phyloP scores from a whole-genome alignment of 805 yeast species.

The Wickerhamiella dianesei region DNA sequence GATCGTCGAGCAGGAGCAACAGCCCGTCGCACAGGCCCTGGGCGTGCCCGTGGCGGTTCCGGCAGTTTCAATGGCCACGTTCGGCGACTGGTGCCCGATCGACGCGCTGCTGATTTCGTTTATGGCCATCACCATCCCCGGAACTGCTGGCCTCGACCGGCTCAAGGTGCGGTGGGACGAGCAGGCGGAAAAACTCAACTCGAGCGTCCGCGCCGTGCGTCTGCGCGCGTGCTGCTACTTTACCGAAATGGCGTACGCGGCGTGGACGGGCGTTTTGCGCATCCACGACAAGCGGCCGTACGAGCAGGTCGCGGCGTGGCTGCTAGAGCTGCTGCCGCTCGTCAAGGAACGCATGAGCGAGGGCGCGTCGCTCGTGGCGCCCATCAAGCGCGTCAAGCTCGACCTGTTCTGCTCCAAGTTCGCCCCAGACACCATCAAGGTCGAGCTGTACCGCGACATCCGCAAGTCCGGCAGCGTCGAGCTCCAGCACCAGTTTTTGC shows the following conservation, averaged over 20 bases:
- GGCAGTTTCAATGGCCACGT: no score
- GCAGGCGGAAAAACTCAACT: not conserved
- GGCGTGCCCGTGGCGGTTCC: no score
- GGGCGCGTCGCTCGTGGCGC: not conserved
- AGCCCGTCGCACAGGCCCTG: no score
- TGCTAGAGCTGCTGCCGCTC: not conserved
- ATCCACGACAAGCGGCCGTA: not conserved
- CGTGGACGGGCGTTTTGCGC: not conserved
- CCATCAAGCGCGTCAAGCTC: not conserved
- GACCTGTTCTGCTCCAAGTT: not conserved
- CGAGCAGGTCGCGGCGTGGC: not conserved
- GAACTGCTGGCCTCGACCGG: not conserved
- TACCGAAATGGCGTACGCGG: constrained; percentile 1
- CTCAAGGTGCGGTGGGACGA: not conserved
- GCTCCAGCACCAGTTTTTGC: not conserved
- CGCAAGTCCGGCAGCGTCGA: not conserved
- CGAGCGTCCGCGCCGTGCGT: not conserved
- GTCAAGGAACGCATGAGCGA: not conserved
- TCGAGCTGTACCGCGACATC: not conserved
- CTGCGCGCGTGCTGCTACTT: constrained; percentile 1
- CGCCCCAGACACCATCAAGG: not conserved
- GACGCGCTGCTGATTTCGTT: not conserved
- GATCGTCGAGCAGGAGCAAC: no score
- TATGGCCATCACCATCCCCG: not conserved
- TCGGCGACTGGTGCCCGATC: not conserved